These are phyloP conservation scores for Verticillium longisporum DNA, from an alignment of 2,329 filamentous ascomycete genomes.

Conservation along the genomic window DNA sequence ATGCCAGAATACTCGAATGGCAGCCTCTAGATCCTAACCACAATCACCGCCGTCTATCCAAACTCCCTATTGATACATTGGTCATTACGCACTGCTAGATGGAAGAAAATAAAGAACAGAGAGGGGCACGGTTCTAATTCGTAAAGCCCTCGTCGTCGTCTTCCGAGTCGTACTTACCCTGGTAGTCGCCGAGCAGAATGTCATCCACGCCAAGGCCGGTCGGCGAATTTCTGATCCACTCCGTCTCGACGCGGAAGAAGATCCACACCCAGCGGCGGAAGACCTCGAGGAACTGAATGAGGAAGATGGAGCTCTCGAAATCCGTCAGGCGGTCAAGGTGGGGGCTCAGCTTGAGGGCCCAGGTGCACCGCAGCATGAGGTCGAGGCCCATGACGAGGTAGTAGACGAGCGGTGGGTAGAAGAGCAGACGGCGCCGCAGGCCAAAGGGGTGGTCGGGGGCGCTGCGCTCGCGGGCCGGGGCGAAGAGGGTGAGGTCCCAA, in stretches of 20 bases:
- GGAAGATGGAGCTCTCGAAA: constrained; percentile 80
- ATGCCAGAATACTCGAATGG: too few relatives aligned
- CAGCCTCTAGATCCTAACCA: background rate
- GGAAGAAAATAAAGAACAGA: too few relatives aligned
- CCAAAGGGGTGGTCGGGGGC: constrained; percentile 63
- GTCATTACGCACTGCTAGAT: background rate
- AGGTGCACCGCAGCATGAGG: constrained; percentile 77
- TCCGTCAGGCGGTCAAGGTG: constrained; percentile 80
- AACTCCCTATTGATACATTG: background rate
- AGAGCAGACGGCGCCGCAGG: constrained; percentile 66
- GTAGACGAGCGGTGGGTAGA: constrained; percentile 68
- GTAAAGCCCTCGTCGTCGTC: background rate
- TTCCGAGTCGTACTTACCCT: constrained; percentile 26
- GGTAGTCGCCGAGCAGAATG: constrained; percentile 66
- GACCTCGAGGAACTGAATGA: constrained; percentile 82
- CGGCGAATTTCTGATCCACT: constrained; percentile 63
- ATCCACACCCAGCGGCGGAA: constrained; percentile 92
- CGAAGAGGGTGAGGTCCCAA: constrained; percentile 88
- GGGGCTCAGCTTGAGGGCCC: constrained; percentile 80
- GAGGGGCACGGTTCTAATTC: background rate
- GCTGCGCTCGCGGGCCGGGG: constrained; percentile 29
- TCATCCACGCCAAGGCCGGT: constrained; percentile 56
- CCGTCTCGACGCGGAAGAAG: constrained; percentile 90
- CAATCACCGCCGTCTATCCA: background rate
- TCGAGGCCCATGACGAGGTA: constrained; percentile 76